phyloP scores from a whole-genome alignment of 495 filamentous ascomycete genomes.

The Aspergillus nanangensis region DNA sequence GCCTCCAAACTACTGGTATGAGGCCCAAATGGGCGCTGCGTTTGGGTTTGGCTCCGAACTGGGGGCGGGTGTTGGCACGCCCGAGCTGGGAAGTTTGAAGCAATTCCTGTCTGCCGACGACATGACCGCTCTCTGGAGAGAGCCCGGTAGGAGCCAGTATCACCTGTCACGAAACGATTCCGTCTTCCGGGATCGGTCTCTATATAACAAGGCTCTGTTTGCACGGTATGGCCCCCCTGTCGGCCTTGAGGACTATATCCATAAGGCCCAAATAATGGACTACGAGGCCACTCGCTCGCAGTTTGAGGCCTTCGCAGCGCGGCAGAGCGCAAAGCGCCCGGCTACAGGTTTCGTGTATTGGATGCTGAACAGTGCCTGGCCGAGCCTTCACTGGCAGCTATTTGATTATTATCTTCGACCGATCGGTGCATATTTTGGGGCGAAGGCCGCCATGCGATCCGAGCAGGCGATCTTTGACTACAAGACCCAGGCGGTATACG shows the following conservation, averaged over 20 bases:
- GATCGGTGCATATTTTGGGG: constrained; percentile 55
- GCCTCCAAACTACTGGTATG: constrained; percentile 61
- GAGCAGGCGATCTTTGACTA: constrained; percentile 59
- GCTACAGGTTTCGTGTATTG: constrained; percentile 63
- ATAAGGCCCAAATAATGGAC: constrained; percentile 54
- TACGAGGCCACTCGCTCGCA: constrained; percentile 59
- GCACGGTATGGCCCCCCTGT: constrained; percentile 48
- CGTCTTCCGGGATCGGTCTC: constrained; percentile 47
- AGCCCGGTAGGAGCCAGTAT: constrained; percentile 47
- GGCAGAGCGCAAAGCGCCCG: constrained; percentile 46
- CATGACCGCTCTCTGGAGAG: constrained; percentile 50
- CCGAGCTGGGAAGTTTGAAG: constrained; percentile 48
- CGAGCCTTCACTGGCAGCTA: constrained; percentile 61
- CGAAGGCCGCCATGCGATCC: constrained; percentile 45
- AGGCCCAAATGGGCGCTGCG: constrained; percentile 47
- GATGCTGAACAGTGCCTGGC: constrained; percentile 67
- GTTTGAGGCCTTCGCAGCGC: constrained; percentile 52
- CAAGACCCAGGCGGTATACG: constrained; percentile 33
- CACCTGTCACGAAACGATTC: constrained; percentile 56
- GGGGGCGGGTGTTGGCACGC: constrained; percentile 58
- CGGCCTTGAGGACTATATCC: constrained; percentile 50
- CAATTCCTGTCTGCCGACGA: constrained; percentile 50
- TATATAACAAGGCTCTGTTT: constrained; percentile 53
- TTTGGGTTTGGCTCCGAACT: constrained; percentile 62
- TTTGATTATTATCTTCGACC: constrained; percentile 62